Evolutionary conservation across 1,139 yeast species (phyloP), one percentile per base, ranked within the genome.

Genomic region (Eremothecium sinecaudum): DNA sequence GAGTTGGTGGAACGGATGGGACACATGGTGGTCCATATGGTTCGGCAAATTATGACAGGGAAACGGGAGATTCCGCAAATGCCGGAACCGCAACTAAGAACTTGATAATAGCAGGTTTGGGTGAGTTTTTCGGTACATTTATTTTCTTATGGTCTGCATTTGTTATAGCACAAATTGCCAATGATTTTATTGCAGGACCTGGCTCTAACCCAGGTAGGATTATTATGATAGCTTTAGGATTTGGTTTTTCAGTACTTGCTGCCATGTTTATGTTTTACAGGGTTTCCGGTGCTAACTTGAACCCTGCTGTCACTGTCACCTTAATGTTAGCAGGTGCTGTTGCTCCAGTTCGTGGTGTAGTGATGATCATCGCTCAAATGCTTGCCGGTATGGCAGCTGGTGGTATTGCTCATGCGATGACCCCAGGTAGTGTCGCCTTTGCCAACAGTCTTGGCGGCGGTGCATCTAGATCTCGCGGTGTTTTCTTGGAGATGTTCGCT

Each of bases 301-400:
- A 84, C 64, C 95, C 95, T 8, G 87, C 93, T 33, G 94, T 84
- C 32, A 78, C 94, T 23, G 64, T 82, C 35, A 66, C 90, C 23
- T 65, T 83, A 53, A 69, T 75, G 14, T 63, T 79, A 33, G 79
- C 81, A 18, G 71, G 80, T 43, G 92, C 86, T 35, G 69, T 80
- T 42, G 71, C 83, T 28, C 86, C 90, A 37, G 40, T 78, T 25
- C 73, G 93, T 58, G 90, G 82, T 46, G 59, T 64, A 25, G 57
- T 80, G 37, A 73, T 79, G 75, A 61, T 73, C 60, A 34, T 75
- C 37, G 53, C 87, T 30, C 94, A 84, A 64, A 59, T 83, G 51
- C 60, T 82, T 56, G 94, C 79, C 35, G 94, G 94, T 61, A 79
- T 84, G 77, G 84, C 86, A 49, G 94, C 94, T 40, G 93, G 93